Base-by-base conservation (phyloP, 2,329 filamentous ascomycete species). In the Epicoccum sorghinum region DNA sequence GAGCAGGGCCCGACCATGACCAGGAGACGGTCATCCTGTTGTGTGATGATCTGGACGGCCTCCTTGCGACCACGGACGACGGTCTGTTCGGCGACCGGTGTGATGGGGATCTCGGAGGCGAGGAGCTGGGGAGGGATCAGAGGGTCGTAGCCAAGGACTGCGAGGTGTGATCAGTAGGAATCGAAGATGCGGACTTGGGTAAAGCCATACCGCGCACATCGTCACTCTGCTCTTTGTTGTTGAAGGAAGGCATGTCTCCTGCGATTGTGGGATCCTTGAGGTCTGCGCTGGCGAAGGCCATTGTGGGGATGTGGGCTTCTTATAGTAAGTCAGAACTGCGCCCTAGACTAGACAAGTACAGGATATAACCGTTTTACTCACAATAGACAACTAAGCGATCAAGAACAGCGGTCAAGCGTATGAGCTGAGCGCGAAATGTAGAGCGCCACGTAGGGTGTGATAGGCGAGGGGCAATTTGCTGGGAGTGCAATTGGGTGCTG, bases 1-100 rank as follows among this genome's bases (percentile, higher is more conserved):
- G 93, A 97, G 83, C 95, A 99, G 47, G 95, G 95, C 2, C 95
- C 95, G 71, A 96, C 89, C 71, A 99, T 87, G 69, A 98, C 95
- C 59, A 99, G 86, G 30, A 99, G 89, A 57, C 93, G 90, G 80
- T 96, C 91, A 76, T 86, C 88, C 62, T 85, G 82, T 70, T 89
- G 87, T 75, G 90, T 88, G 74, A 96, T 88, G 72, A 96, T 89
- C 62, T 87, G 83, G 64, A 89, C 85, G 52, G 85, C 85, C 64
- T 87, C 85, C 66, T 82, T 84, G 65, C 89, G 86, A 64, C 88
- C 89, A 77, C 86, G 85, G 65, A 91, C 77, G 35, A 93, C 88
- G 5, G 89, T 89, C 65, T 86, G 76, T 58, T 88, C 79, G 50
- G 87, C 86, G 55, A 78, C 65, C 67, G 67, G 82, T 74, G 70